Evolutionary conservation across 108 stramenopile species (phyloP), one percentile per base, ranked within the genome.

Genomic region (Nitzschia inconspicua): DNA sequence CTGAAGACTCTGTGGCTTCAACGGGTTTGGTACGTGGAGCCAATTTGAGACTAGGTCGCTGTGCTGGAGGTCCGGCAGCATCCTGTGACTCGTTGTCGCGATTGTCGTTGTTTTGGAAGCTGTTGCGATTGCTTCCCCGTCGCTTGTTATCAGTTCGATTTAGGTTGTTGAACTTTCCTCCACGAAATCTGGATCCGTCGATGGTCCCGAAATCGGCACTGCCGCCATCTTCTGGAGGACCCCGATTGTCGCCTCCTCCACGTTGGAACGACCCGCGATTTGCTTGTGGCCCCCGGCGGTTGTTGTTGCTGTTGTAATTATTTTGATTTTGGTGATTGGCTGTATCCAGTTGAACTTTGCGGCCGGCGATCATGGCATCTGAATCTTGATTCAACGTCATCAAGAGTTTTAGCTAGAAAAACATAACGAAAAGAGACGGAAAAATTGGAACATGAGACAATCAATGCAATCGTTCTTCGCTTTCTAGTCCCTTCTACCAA

Each of bases 291-390:
- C 42, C 35, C 1, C 62, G 62, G 25, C 31, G 26, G 25, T 35
- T n/a, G 10, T 66, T 52, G 26, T 65, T 53, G 25, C 16, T 4
- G 27, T 41, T 53, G 7, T 56, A 40, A 40, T 53, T 56, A 32
- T 59, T 62, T 56, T 42, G 42, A 14, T 43, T 23, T 9, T 37
- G 37, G 29, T 53, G 40, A 28, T 64, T 63, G 11, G 87, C 84
- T 14, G 81, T 68, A 69, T 89, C 80, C 32, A 89, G 54, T 56
- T 89, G 83, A 53, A 89, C 68, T 32, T 60, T 75, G 27, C 88
- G 79, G 29, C 84, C 83, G 14, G 73, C 69, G 42, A 80, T 31
- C 40, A 16, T 19, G 23, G 63, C 43, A 32, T 72, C 47, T 2
- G 41, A 52, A 42, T 69, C 67, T 13, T 57, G 29, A 47, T 75